A percentile compares a stretch with the other conserved stretches of the same genome.
These are phyloP conservation scores for Leptographium radiaticola DNA, from an alignment of 2,329 filamentous ascomycete genomes.

Conservation along the genomic window DNA sequence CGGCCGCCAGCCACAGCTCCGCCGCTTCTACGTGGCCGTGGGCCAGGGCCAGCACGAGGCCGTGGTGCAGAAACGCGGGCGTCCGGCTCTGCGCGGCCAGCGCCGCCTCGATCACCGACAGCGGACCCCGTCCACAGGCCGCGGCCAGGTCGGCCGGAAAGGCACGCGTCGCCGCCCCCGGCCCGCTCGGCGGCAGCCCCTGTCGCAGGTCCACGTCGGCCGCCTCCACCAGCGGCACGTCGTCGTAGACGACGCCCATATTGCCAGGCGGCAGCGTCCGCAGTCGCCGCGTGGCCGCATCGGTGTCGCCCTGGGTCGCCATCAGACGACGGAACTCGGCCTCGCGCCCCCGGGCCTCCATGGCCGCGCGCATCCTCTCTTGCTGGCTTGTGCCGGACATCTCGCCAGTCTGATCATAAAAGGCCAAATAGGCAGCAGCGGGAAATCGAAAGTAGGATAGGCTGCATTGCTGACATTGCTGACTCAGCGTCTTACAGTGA, in stretches of 20 bases:
- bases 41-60: not conserved
- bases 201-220: not conserved
- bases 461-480: too few species aligned
- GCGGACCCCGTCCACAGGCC: not conserved
- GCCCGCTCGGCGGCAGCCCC: not conserved
- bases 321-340: not conserved
- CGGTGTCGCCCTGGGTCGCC: not conserved
- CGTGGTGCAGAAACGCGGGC: not conserved
- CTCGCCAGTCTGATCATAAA: too few species aligned
- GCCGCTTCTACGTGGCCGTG: not conserved
- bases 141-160: not conserved
- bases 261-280: not conserved
- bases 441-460: too few species aligned
- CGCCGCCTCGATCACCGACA: not conserved
- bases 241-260: not conserved
- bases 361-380: not conserved
- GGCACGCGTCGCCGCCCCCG: not conserved
- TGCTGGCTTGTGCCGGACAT: too few species aligned
- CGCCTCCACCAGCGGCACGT: not conserved
- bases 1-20: not conserved
- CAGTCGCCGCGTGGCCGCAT: not conserved
- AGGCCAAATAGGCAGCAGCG: too few species aligned
- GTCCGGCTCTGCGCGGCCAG: not conserved
- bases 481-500: too few species aligned
- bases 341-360: not conserved